Evolutionary conservation across 2,329 filamentous ascomycete genomes (phyloP).

Genomic region (Epichloe brachyelytri): DNA sequence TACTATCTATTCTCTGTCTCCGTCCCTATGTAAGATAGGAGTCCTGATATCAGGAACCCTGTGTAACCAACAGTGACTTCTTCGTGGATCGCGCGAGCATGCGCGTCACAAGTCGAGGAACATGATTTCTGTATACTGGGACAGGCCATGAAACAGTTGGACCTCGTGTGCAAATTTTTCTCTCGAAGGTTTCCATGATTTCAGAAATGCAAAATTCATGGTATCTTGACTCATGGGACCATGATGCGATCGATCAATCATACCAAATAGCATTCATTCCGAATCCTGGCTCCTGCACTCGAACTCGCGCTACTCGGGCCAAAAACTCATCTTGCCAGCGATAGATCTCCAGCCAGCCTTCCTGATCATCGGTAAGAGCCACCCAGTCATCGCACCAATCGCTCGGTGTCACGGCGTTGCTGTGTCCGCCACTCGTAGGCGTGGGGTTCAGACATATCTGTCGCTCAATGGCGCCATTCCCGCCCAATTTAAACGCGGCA

Average conservation of each 20-base stretch:
- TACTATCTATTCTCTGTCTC: no score
- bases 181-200: no score
- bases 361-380: slow-evolving; percentile 80
- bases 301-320: slow-evolving; percentile 60
- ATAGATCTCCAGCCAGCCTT: slow-evolving; percentile 80
- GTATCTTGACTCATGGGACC: not conserved
- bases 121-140: no score
- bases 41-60: no score
- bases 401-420: slow-evolving; percentile 74
- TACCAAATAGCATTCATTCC: slow-evolving; percentile 91
- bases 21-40: no score
- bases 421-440: slow-evolving; percentile 76
- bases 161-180: no score
- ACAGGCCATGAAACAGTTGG: no score
- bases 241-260: not conserved
- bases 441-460: slow-evolving; percentile 77
- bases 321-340: slow-evolving; percentile 75
- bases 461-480: slow-evolving; percentile 57
- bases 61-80: no score
- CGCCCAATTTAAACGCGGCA: slow-evolving; percentile 60
- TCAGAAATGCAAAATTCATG: no score
- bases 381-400: slow-evolving; percentile 81
- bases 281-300: slow-evolving; percentile 78
- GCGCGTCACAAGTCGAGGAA: no score
- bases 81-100: no score